phyloP scores from a whole-genome alignment of 1,284 basidiomycete genomes.

The Tilletia indica region DNA sequence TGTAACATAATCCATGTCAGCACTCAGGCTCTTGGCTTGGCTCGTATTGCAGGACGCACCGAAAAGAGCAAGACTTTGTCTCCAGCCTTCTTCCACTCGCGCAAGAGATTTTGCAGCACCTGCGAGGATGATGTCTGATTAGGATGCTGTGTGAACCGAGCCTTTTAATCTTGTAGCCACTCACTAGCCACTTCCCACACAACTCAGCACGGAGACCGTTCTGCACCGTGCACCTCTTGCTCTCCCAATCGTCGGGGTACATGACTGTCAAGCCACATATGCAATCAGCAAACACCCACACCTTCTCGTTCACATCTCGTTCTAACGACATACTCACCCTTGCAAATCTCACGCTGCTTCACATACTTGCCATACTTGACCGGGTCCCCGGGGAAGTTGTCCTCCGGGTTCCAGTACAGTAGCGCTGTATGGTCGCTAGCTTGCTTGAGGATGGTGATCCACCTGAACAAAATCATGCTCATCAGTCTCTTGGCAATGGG shows the following conservation, averaged over 20 bases:
- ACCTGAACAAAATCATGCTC: background rate
- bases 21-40: no score
- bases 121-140: conserved; percentile 44
- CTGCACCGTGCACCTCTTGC: conserved; percentile 30
- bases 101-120: conserved; percentile 68
- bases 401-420: conserved; percentile 64
- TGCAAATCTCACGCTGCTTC: conserved; percentile 60
- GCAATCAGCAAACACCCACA: conserved; percentile 30
- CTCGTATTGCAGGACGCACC: background rate
- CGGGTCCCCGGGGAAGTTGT: conserved; percentile 57
- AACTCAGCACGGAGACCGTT: conserved; percentile 58
- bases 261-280: conserved; percentile 41
- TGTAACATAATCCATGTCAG: background rate
- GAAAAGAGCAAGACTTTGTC: conserved; percentile 59
- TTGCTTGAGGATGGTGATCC: conserved; percentile 11
- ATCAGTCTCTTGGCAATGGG: background rate
- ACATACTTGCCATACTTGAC: conserved; percentile 71
- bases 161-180: conserved; percentile 20
- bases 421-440: conserved; percentile 9
- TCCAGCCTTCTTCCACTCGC: conserved; percentile 57
- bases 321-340: conserved; percentile 58
- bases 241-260: conserved; percentile 47
- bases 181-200: conserved; percentile 74
- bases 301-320: background rate
- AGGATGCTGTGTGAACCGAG: background rate